A percentile compares a stretch with the other conserved stretches of the same genome.
phyloP scores from a whole-genome alignment of 2,329 filamentous ascomycete species.

The Myriosclerotinia curreyana region DNA sequence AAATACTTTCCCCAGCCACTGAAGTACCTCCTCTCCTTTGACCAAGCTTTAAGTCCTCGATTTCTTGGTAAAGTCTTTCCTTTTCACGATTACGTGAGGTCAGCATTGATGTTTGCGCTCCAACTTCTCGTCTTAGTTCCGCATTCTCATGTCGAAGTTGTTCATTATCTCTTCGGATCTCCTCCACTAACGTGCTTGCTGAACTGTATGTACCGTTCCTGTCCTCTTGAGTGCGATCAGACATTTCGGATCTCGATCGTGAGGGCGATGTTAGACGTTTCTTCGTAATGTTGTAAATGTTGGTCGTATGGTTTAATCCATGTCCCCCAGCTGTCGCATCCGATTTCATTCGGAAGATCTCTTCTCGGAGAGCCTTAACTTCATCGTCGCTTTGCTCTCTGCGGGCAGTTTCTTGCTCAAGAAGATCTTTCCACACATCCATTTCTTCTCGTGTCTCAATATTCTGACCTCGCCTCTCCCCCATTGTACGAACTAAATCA shows the following conservation, averaged over 20 bases:
- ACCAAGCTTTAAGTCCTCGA: slow-evolving; percentile 90
- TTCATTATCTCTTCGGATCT: slow-evolving; percentile 65
- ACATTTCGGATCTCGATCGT: slow-evolving; percentile 49
- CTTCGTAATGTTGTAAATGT: slow-evolving; percentile 63
- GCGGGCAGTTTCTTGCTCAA: slow-evolving; percentile 85
- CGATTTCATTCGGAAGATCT: slow-evolving; percentile 70
- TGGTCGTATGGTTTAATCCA: slow-evolving; percentile 57
- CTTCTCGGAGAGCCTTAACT: slow-evolving; percentile 77
- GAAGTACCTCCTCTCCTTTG: slow-evolving; percentile 68
- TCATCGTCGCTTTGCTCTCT: slow-evolving; percentile 91
- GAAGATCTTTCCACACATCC: slow-evolving; percentile 92
- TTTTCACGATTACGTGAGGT: slow-evolving; percentile 95
- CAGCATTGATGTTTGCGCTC: slow-evolving; percentile 95
- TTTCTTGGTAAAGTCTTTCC: slow-evolving; percentile 91
- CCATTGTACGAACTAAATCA: slow-evolving; percentile 70
- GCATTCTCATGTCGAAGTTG: slow-evolving; percentile 89
- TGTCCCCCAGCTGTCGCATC: slow-evolving; percentile 45
- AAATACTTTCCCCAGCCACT: slow-evolving; percentile 79
- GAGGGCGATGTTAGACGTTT: slow-evolving; percentile 45
- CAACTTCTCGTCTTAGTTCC: slow-evolving; percentile 85
- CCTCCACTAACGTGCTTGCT: slow-evolving; percentile 70
- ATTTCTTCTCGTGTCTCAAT: slow-evolving; percentile 57
- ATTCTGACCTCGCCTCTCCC: slow-evolving; percentile 49
- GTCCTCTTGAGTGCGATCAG: slow-evolving; percentile 44
- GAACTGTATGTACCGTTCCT: slow-evolving; percentile 54